phyloP scores from a whole-genome alignment of 768 basidiomycete species.

The Suillus paluster region DNA sequence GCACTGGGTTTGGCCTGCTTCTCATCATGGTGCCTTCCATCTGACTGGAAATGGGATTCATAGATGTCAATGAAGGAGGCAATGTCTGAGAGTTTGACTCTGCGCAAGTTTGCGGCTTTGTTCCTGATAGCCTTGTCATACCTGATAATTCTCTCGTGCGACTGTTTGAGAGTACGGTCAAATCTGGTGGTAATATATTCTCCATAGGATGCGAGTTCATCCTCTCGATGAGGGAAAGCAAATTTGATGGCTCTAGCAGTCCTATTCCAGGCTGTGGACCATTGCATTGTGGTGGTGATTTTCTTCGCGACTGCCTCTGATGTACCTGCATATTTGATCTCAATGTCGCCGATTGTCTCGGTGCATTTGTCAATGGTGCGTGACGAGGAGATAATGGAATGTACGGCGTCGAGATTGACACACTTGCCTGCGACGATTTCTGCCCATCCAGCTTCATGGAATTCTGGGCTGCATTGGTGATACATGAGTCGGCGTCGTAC shows the following conservation, averaged over 20 bases:
- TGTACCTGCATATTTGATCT: background rate
- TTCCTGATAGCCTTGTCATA: slow-evolving; percentile 37
- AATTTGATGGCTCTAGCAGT: slow-evolving; percentile 21
- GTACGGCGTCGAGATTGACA: no score
- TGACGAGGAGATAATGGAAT: no score
- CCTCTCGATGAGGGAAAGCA: slow-evolving; percentile 31
- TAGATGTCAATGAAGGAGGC: background rate
- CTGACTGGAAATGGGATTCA: background rate
- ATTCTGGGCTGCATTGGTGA: no score
- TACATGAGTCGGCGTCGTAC: no score
- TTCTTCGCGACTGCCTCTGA: slow-evolving; percentile 10
- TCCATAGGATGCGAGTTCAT: slow-evolving; percentile 30
- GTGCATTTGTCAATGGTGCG: background rate
- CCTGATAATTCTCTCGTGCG: slow-evolving; percentile 26
- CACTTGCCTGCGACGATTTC: no score
- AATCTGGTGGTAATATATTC: slow-evolving; percentile 31
- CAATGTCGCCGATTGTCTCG: slow-evolving; percentile 23
- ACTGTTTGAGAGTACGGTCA: slow-evolving; percentile 1
- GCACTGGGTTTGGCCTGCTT: background rate
- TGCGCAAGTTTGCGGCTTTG: slow-evolving; percentile 18
- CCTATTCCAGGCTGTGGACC: slow-evolving; percentile 27
- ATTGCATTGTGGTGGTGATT: slow-evolving; percentile 25
- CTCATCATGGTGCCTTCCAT: background rate
- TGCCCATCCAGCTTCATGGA: no score
- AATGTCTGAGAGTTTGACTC: slow-evolving; percentile 25